Base-by-base conservation (phyloP, 306 rosid genomes). In the Vigna trinervia region DNA sequence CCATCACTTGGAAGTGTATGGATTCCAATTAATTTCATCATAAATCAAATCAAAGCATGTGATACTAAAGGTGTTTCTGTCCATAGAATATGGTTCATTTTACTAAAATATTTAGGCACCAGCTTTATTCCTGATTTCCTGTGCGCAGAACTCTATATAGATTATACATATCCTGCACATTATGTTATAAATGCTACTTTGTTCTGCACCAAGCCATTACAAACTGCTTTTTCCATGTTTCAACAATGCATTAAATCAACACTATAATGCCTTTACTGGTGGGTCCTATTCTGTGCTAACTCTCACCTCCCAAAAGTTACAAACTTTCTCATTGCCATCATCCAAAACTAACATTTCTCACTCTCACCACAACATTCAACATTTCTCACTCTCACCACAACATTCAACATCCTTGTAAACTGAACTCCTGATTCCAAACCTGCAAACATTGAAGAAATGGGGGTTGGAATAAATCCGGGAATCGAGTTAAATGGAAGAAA, bases 1-100 rank as follows among this genome's bases (percentile, higher is more conserved):
- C 58, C 30, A 84, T 84, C 69, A 51, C 57, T 74, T 45, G 1
- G 20, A 54, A 64, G 62, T 56, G 56, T 64, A 39, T 69, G 38
- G 78, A 66, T 63, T 82, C 63, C 73, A 63, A 34, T 72, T 70
- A 39, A 67, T 77, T 80, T 76, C 11, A 71, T 81, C 30, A 62
- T 75, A 12, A 70, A 74, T 85, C 88, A 74, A 64, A 85, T 83
- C 86, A 78, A 68, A 73, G 88, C 88, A 85, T 81, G 84, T 63
- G 88, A 85, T 85, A 48, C 88, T 58, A 81, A 85, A 85, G 88
- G 1, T 51, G 47, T 73, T 78, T 85, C 79, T 63, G 74, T 7
- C 34, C 75, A 70, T 53, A 63, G 81, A 81, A 77, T 77, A 69
- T 67, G 83, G 85, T 84, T 77, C 84, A 85, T 85, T 48, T 80